phyloP scores from a whole-genome alignment of 2,329 filamentous ascomycete genomes.

The Aureobasidium sp. region DNA sequence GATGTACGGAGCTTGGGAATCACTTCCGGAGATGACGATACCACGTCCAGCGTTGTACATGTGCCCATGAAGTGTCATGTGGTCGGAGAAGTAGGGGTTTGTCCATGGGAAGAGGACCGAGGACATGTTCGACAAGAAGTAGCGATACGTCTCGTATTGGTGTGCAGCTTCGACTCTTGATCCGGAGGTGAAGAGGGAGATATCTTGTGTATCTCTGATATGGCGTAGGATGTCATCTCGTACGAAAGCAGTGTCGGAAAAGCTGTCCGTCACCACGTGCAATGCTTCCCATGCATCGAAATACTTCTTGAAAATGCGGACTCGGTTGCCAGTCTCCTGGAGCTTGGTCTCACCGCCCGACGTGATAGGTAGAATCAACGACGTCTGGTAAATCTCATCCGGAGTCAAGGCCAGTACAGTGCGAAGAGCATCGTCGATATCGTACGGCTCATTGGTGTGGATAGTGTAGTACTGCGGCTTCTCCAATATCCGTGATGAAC shows the following conservation, averaged over 20 bases:
- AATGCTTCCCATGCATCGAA: constrained; percentile 47
- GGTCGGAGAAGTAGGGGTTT: constrained; percentile 49
- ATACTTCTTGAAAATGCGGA: constrained; percentile 45
- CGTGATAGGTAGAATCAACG: constrained; percentile 42
- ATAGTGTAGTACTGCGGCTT: constrained; percentile 16
- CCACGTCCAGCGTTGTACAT: constrained; percentile 47
- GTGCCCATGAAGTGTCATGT: constrained; percentile 49
- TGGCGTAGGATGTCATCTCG: constrained; percentile 47
- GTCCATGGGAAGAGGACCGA: constrained; percentile 45
- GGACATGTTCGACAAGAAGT: constrained; percentile 43
- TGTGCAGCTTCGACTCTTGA: constrained; percentile 40
- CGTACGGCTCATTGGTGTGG: constrained; percentile 17
- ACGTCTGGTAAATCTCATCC: constrained; percentile 39
- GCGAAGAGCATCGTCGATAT: constrained; percentile 15
- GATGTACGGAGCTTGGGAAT: constrained; percentile 48
- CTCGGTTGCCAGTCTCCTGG: constrained; percentile 44
- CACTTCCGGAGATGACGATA: constrained; percentile 51
- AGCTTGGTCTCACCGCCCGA: constrained; percentile 43
- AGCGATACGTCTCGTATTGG: constrained; percentile 48
- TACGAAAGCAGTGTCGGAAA: constrained; percentile 39
- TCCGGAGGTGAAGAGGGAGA: constrained; percentile 26
- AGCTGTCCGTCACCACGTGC: constrained; percentile 32
- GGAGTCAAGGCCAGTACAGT: constrained; percentile 34
- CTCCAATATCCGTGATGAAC: background rate
- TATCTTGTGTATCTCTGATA: constrained; percentile 31